Conservation (phyloP, 1,139 yeast genomes). For the Zygosaccharomyces sapae region DNA sequence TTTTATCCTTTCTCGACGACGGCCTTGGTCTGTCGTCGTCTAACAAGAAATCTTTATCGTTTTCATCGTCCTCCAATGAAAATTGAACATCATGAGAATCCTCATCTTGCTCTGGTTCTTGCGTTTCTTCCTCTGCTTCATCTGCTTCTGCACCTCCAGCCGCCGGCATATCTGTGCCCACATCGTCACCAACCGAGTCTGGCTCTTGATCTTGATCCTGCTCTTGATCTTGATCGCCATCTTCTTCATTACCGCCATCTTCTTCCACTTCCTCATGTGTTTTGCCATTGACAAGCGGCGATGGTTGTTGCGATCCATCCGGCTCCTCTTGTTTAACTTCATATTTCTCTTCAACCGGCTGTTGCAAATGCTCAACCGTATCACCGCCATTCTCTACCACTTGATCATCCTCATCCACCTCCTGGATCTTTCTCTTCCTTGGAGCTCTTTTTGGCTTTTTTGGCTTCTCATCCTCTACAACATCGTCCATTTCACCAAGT, state of each 20-base stretch:
- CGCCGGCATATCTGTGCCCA: conserved; percentile 13
- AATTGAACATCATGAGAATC: conserved; percentile 11
- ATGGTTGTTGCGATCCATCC: background rate
- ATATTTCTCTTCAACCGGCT: background rate
- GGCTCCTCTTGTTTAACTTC: conserved; percentile 10
- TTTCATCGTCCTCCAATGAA: conserved; percentile 25
- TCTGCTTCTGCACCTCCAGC: conserved; percentile 9
- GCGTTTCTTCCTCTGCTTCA: conserved; percentile 15
- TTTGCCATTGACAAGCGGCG: no score
- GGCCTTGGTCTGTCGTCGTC: conserved; percentile 19
- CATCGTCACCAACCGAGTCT: background rate
- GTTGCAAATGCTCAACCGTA: background rate
- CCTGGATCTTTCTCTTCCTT: conserved; percentile 2
- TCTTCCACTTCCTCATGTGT: background rate
- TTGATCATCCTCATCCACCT: background rate
- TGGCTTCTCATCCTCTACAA: conserved; percentile 8
- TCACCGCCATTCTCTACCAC: no score
- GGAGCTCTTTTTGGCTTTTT: conserved; percentile 8
- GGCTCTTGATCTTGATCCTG: conserved; percentile 12
- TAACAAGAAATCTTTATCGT: conserved; percentile 30
- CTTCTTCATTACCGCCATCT: conserved; percentile 15
- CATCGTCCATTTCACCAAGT: conserved; percentile 14
- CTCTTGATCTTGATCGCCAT: conserved; percentile 15
- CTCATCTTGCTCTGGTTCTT: conserved; percentile 8
- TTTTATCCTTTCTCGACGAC: conserved; percentile 18